Percentiles rank a stretch among this genome's conserved stretches.
phyloP scores from a whole-genome alignment of 805 yeast genomes.

The Priceomyces haplophilus region DNA sequence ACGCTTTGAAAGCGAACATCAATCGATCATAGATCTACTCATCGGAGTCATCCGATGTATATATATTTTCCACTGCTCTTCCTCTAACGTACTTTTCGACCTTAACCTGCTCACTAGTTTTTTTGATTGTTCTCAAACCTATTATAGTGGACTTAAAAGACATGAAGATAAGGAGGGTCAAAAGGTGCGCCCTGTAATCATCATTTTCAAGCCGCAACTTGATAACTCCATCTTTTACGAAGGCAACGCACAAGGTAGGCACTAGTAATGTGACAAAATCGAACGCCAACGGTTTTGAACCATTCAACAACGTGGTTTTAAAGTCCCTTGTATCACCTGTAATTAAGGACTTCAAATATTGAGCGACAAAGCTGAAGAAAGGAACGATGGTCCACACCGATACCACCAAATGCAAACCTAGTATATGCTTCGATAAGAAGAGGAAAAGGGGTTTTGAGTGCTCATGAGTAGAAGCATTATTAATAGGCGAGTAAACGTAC shows the following conservation, averaged over 20 bases:
- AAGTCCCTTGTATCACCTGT: conserved; percentile 5
- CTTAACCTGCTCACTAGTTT: conserved; percentile 42
- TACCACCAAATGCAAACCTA: conserved; percentile 15
- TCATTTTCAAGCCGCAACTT: background rate
- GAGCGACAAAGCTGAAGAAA: conserved; percentile 7
- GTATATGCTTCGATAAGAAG: conserved; percentile 7
- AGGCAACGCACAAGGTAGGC: background rate
- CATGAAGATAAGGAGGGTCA: background rate
- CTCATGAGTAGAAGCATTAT: conserved; percentile 6
- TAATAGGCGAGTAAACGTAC: conserved; percentile 20
- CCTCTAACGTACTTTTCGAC: conserved; percentile 58
- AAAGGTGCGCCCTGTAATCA: background rate
- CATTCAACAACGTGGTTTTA: background rate
- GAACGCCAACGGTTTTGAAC: background rate
- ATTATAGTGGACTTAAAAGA: background rate
- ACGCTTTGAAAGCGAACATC: background rate
- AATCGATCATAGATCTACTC: background rate
- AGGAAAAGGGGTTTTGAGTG: conserved; percentile 5
- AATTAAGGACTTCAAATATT: background rate
- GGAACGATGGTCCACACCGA: conserved; percentile 22
- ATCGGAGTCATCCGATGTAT: conserved; percentile 9
- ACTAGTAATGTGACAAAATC: background rate
- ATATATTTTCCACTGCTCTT: conserved; percentile 47
- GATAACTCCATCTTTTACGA: background rate
- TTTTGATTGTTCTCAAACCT: background rate